These are phyloP conservation scores for Coemansia sp. DNA, from an alignment of 192 early-diverging fungal species.

Conservation along the genomic window DNA sequence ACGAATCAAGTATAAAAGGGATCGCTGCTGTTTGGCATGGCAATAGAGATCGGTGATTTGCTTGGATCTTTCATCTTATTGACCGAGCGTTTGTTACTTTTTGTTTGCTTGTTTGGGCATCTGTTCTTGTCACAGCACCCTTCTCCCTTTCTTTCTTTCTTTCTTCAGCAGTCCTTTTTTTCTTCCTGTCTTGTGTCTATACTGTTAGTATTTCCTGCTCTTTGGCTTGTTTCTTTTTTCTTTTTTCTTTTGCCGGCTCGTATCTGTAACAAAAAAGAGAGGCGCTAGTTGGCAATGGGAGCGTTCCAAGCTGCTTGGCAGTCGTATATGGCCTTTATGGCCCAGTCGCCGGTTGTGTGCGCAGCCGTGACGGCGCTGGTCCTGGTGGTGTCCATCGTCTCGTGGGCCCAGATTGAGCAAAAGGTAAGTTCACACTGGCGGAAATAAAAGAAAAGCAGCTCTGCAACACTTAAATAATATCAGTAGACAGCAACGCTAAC, in stretches of 20 bases:
- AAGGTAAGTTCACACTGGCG: too few species aligned
- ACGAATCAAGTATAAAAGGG: too few species aligned
- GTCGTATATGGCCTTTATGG: conserved; percentile 34
- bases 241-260: not conserved
- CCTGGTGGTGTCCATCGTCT: conserved; percentile 28
- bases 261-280: not conserved
- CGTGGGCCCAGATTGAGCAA: conserved; percentile 56
- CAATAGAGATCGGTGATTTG: not conserved
- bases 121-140: not conserved
- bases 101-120: not conserved
- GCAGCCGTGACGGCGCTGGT: conserved; percentile 23
- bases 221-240: too few species aligned
- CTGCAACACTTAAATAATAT: too few species aligned
- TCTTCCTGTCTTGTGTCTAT: too few species aligned
- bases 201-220: too few species aligned
- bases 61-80: too few species aligned
- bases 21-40: not conserved
- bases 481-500: too few species aligned
- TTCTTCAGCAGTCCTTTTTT: conserved; percentile 2
- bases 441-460: too few species aligned
- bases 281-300: conserved; percentile 37
- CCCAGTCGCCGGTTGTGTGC: conserved; percentile 36
- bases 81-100: not conserved
- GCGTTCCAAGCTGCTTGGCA: conserved; percentile 32
- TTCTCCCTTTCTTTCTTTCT: conserved; percentile 9